phyloP scores from a whole-genome alignment of 2,329 filamentous ascomycete genomes.

The Beauveria brongniartii region DNA sequence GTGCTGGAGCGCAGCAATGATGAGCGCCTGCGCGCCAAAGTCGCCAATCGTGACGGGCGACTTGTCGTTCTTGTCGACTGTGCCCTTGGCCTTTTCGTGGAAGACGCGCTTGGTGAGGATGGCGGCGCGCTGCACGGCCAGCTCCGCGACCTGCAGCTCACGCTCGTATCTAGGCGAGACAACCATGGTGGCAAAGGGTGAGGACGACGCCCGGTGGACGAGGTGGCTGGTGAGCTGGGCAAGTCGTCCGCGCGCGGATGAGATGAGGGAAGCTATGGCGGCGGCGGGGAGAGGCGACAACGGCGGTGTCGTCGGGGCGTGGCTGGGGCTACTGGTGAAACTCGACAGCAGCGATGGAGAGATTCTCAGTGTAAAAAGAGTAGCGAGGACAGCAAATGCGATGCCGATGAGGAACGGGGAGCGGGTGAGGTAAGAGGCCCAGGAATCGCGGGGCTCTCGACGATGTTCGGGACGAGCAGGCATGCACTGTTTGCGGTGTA shows the following conservation, averaged over 20 bases:
- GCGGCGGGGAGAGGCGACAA: not conserved
- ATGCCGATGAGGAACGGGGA: not conserved
- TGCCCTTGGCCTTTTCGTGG: conserved; percentile 86
- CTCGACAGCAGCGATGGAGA: not conserved
- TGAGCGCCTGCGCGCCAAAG: conserved; percentile 93
- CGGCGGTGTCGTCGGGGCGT: not conserved
- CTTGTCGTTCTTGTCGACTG: conserved; percentile 80
- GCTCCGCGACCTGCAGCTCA: conserved; percentile 75
- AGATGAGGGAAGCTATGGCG: conserved; percentile 13
- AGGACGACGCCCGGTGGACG: conserved; percentile 10
- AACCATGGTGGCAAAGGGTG: conserved; percentile 25
- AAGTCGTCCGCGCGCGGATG: conserved; percentile 13
- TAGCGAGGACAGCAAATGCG: not conserved
- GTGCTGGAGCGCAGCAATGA: conserved; percentile 81
- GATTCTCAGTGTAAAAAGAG: not conserved
- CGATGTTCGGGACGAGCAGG: not conserved
- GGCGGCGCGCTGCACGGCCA: conserved; percentile 74
- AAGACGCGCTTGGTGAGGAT: conserved; percentile 47
- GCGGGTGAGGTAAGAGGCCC: not conserved
- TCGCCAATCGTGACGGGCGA: conserved; percentile 97
- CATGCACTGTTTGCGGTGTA: not conserved
- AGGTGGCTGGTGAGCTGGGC: conserved; percentile 14
- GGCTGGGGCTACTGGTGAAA: not conserved
- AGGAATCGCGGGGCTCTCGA: conserved; percentile 1
- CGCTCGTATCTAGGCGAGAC: conserved; percentile 50